Conservation (phyloP, 225 moss, liverwort and hornwort genomes). For the Climacium dendroides region DNA sequence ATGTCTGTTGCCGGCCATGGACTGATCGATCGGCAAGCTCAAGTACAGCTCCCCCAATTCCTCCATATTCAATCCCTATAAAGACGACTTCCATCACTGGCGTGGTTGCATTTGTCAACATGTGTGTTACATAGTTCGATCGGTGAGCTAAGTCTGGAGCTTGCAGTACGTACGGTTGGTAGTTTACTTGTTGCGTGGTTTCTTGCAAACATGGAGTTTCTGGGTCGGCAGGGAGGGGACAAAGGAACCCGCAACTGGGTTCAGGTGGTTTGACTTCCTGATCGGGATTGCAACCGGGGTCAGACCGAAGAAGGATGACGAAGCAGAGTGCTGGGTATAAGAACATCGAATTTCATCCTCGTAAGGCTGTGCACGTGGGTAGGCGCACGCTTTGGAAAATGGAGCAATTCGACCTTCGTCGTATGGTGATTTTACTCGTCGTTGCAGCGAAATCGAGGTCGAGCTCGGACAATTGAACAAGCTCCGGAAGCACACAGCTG, state of each 20-base stretch:
- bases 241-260: neutral
- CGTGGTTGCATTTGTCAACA: neutral
- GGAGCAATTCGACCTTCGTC: neutral
- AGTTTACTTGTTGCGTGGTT: neutral
- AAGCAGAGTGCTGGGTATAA: neutral
- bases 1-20: neutral
- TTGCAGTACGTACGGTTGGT: neutral
- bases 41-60: neutral
- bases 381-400: conserved; percentile 1
- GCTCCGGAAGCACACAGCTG: neutral
- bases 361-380: neutral
- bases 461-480: neutral
- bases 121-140: neutral
- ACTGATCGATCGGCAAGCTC: neutral
- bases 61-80: neutral
- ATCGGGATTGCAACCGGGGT: neutral
- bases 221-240: neutral
- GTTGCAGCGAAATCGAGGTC: neutral
- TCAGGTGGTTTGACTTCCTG: neutral
- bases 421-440: neutral
- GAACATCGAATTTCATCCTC: neutral
- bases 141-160: neutral
- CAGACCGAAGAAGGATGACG: neutral
- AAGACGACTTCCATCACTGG: neutral
- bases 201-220: neutral